Conservation (phyloP, 2,329 filamentous ascomycete genomes). For the Shiraia bambusicola region DNA sequence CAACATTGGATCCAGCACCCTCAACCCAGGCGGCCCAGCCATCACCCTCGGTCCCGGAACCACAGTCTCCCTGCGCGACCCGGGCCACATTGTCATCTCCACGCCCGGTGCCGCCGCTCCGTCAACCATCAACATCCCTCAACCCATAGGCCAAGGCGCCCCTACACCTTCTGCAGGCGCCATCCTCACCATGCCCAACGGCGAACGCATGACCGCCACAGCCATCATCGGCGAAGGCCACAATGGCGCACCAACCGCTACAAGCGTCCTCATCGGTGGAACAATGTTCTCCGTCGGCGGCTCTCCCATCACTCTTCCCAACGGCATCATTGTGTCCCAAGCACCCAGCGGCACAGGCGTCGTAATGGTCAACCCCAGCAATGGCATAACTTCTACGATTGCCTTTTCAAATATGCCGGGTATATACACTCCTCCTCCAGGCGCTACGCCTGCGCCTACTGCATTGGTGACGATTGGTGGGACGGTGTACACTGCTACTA, state of each 20-base stretch:
- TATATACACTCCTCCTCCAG: neutral
- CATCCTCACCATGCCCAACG: slow-evolving; percentile 12
- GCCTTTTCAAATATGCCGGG: slow-evolving; percentile 6
- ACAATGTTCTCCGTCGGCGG: slow-evolving; percentile 11
- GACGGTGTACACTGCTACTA: slow-evolving; percentile 11
- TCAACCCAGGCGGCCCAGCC: slow-evolving; percentile 11
- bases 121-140: slow-evolving; percentile 14
- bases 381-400: slow-evolving; percentile 11
- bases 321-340: slow-evolving; percentile 15
- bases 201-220: slow-evolving; percentile 11
- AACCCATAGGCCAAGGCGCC: slow-evolving; percentile 2
- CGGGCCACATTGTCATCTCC: slow-evolving; percentile 8
- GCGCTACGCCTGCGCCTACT: slow-evolving; percentile 1
- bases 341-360: slow-evolving; percentile 11
- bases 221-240: slow-evolving; percentile 9
- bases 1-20: slow-evolving; percentile 10
- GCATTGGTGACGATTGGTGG: slow-evolving; percentile 14
- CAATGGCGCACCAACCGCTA: slow-evolving; percentile 1
- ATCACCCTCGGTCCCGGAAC: slow-evolving; percentile 10
- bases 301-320: slow-evolving; percentile 10
- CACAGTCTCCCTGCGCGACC: slow-evolving; percentile 6
- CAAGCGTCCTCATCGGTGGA: slow-evolving; percentile 7
- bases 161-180: slow-evolving; percentile 9
- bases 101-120: slow-evolving; percentile 5
- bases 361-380: slow-evolving; percentile 8